These are phyloP conservation scores for Globisporangium abappressorium DNA, from an alignment of 352 stramenopile species.

Conservation along the genomic window DNA sequence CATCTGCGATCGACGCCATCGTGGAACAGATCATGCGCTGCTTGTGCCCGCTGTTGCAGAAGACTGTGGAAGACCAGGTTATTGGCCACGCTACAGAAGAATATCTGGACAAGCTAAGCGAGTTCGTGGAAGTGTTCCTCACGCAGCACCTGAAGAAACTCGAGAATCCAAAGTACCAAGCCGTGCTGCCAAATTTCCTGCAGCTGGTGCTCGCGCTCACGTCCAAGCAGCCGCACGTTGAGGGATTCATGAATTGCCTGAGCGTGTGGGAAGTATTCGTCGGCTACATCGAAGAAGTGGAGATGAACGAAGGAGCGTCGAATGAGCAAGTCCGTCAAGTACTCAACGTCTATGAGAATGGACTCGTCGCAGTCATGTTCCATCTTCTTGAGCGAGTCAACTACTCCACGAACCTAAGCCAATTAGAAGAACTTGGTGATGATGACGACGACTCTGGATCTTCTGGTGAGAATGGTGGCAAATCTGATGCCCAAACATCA, in stretches of 20 bases:
- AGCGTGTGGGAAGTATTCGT: slow-evolving; percentile 84
- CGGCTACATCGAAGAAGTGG: slow-evolving; percentile 73
- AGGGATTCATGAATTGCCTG: slow-evolving; percentile 76
- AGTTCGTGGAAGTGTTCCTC: slow-evolving; percentile 71
- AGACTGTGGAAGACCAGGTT: slow-evolving; percentile 52
- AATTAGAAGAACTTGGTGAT: slow-evolving; percentile 61
- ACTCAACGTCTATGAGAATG: slow-evolving; percentile 64
- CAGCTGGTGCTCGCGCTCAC: slow-evolving; percentile 62
- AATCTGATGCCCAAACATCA: slow-evolving; percentile 29
- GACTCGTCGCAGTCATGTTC: slow-evolving; percentile 71
- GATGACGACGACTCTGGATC: slow-evolving; percentile 32
- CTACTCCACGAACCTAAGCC: slow-evolving; percentile 60
- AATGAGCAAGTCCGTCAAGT: slow-evolving; percentile 48
- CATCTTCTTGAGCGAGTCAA: slow-evolving; percentile 70
- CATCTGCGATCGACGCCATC: slow-evolving; percentile 37
- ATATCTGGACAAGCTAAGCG: slow-evolving; percentile 74
- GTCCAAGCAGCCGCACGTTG: slow-evolving; percentile 65
- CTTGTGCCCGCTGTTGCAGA: slow-evolving; percentile 59
- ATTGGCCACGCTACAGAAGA: slow-evolving; percentile 47
- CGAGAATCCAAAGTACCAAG: slow-evolving; percentile 47
- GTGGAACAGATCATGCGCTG: slow-evolving; percentile 51
- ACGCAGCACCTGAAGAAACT: slow-evolving; percentile 74
- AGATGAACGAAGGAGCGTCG: slow-evolving; percentile 60
- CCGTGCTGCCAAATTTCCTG: slow-evolving; percentile 51
- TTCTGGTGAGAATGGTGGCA: slow-evolving; percentile 21